Base-by-base conservation (phyloP, 352 stramenopile species). In the Phytophthora quininea region DNA sequence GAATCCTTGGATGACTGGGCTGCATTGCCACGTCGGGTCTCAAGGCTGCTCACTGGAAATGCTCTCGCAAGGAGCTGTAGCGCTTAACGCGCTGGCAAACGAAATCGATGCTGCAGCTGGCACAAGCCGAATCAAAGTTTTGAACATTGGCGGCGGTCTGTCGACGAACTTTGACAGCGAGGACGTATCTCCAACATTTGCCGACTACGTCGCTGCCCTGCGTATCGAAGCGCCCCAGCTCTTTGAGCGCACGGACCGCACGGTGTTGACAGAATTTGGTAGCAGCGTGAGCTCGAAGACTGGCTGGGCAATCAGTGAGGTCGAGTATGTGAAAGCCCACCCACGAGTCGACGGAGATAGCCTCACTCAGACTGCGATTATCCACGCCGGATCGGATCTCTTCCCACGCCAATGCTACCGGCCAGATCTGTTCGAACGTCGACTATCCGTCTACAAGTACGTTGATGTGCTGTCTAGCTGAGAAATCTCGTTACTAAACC, bases 221-320 rank as follows among this genome's bases (percentile, higher is more conserved):
- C 82, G 80, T 24, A 71, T 71, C 46, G 56, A 77, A 8, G 87
- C 86, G 11, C 93, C 91, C 0, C 77, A 89, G 38, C 74, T 98
- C 31, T 98, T 98, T 64, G 78, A 92, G 54, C 80, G 79, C 27
- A 86, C 73, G 8, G 82, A 77, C 32, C 79, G 85, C 24, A 88
- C 77, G 5, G 92, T 98, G 68, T 66, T 98, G 14, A 98, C 94
- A 12, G 94, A 98, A 65, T 98, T 98, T 58, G 94, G 94, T 14
- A 82, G 88, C 57, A 86, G 80, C 32, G 73, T 97, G 29, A 92
- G 93, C 52, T 77, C 84, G 7, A 98, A 98, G 69, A 91, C 78
- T 1, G 91, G 86, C 15, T 92, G 92, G 74, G 88, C 90, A 12
- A 88, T 96, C 15, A 96, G 86, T 32, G 77, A 90, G 19, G 89